Evolutionary conservation across 805 yeast genomes (phyloP).

Genomic region (Metschnikowia santaceciliae): DNA sequence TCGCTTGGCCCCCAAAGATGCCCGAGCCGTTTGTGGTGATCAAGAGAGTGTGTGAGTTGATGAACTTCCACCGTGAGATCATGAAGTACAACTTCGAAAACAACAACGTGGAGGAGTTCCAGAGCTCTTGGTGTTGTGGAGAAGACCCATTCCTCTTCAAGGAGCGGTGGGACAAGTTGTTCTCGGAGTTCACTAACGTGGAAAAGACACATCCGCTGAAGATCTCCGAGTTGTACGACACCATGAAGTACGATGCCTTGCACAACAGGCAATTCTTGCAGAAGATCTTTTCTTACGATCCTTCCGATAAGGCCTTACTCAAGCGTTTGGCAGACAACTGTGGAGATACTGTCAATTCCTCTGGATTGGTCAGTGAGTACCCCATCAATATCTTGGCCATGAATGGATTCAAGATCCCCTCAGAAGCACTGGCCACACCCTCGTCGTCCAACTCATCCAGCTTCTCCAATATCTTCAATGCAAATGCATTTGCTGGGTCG

Average conservation of each 20-base stretch:
- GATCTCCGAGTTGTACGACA: conserved; percentile 93
- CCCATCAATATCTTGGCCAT: conserved; percentile 73
- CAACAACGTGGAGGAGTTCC: conserved; percentile 64
- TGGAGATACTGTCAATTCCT: conserved; percentile 45
- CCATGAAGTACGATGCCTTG: conserved; percentile 97
- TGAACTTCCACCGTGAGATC: conserved; percentile 84
- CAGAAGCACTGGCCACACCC: conserved; percentile 20
- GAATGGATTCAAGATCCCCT: conserved; percentile 68
- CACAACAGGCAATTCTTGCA: conserved; percentile 90
- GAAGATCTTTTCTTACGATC: conserved; percentile 68
- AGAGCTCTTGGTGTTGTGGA: conserved; percentile 90
- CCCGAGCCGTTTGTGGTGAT: conserved; percentile 96
- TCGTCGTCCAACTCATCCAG: conserved; percentile 21
- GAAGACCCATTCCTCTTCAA: conserved; percentile 88
- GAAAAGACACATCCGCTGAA: conserved; percentile 98
- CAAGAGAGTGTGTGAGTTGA: conserved; percentile 88
- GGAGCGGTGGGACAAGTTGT: conserved; percentile 96
- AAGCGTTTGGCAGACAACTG: conserved; percentile 36
- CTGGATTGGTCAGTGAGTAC: conserved; percentile 60
- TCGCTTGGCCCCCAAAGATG: conserved; percentile 98
- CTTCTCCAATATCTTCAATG: conserved; percentile 17
- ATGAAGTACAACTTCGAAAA: conserved; percentile 76
- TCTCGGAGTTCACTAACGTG: conserved; percentile 84
- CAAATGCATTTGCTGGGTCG: conserved; percentile 53
- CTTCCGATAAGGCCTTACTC: conserved; percentile 36